Base-by-base conservation (phyloP, 257 asterid species). In the Phtheirospermum japonicum region DNA sequence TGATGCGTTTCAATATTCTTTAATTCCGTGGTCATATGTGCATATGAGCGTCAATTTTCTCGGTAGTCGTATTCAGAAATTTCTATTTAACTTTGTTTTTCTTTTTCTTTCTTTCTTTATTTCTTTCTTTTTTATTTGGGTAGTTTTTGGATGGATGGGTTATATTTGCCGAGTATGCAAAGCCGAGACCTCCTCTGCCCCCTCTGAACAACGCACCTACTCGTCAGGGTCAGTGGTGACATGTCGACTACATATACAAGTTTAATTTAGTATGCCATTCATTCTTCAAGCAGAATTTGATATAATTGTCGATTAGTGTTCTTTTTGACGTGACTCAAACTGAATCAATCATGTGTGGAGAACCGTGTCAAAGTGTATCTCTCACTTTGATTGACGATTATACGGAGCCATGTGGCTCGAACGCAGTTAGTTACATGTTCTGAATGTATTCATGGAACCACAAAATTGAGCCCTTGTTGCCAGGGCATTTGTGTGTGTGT, bases 81-180 rank as follows among this genome's bases (percentile, higher is more conserved):
- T 13, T 31, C 16, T 17, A 19, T n/a, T n/a, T n/a, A n/a, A 17
- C 37, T 55, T 55, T 31, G 6, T 16, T n/a, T n/a, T n/a, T n/a
- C n/a, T n/a, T n/a, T n/a, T n/a, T n/a, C n/a, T n/a, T n/a, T n/a
- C n/a, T n/a, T n/a, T n/a, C 4, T 39, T 51, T 5, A 2, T 4
- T 17, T 11, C 16, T 48, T 37, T 59, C 13, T 55, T 20, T 67
- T 64, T 78, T 78, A 77, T 42, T 42, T 11, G 37, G 76, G 80
- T 57, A 88, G 96, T 88, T 76, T 78, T 60, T 85, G 82, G 96
- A 88, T 45, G 96, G 89, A 6, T 85, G 91, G 96, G 95, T 88
- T 51, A 88, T 88, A 59, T 88, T 85, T 33, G 96, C 89, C 0
- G 95, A 88, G 83, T 83, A 85, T 72, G 95, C 96, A 68, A 78